Evolutionary conservation across 139 green algal species (phyloP), one percentile per base, ranked within the genome.

Genomic region (Tetraselmis chui): DNA sequence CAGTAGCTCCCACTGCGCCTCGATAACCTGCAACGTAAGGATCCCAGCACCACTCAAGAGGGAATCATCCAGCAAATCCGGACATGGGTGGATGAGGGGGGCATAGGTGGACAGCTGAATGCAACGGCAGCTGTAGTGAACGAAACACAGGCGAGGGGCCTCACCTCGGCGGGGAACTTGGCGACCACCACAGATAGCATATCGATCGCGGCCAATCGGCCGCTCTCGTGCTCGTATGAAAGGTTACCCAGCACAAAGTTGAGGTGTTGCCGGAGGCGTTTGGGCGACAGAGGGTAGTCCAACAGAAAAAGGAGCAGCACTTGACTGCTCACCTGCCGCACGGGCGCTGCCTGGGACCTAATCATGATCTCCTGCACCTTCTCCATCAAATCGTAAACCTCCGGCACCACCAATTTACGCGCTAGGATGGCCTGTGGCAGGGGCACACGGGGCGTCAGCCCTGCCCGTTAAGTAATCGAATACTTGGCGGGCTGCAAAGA

Each of bases 331-430:
- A 87, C 81, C n/a, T 86, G 29, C 1, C 95, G 88, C 67, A 94
- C 87, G 0, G 88, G 59, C 0, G 89, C 58, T 1, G 58, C 67
- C 83, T 94, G 88, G 30, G 31, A 77, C 23, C 59, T n/a, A n/a
- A n/a, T n/a, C n/a, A n/a, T n/a, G n/a, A n/a, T 30, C 83, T 88
- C 81, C 85, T 94, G 88, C 32, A 98, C 91, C 11, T 87, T 81
- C 29, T 87, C 82, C 94, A 98, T 97, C 1, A 95, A 78, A 86
- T 98, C 95, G 82, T 98, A 98, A 78, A 98, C 90, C 86, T 98
- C 93, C 0, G 93, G 93, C 79, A 97, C 83, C 82, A 98, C 86
- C 80, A 97, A 85, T 75, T 84, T 83, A 23, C 95, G 89, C 2
- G 58, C 32, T 24, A 98, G 81, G 59, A 98, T 87, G 29, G 93